Evolutionary conservation across 495 filamentous ascomycete species (phyloP), one percentile per base, ranked within the genome.

Genomic region (Penicillium alfredii): DNA sequence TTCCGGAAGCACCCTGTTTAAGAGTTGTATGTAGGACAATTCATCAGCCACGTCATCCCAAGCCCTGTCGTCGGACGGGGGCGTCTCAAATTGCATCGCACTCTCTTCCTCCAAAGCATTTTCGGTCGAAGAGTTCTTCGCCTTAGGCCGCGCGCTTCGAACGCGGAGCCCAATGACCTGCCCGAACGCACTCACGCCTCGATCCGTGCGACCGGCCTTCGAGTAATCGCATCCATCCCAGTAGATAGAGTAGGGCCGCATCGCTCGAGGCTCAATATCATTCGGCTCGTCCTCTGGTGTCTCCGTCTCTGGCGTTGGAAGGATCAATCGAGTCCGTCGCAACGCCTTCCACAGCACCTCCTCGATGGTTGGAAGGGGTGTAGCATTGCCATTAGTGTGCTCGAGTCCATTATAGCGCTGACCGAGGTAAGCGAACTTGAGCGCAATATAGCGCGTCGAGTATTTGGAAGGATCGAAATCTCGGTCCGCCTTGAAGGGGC

Each of bases 351-450:
- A 97, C 29, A 98, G 53, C 53, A 82, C 79, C 55, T 94, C 89
- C 63, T 98, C 92, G 41, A 98, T 80, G 0, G 87, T 88, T 27
- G 89, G 82, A 22, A 82, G 48, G 0, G 78, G 79, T 9, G 81
- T 84, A 0, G 47, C 57, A 40, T 80, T 81, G 33, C 74, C 74
- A 25, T 69, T 64, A 44, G 86, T 78, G 62, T 86, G 80, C 64
- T 97, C 92, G 43, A 88, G 88, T 3, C 92, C 93, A 62, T 89
- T 88, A 56, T 95, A 98, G 35, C 73, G 69, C 47, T 85, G 83
- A 21, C 92, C 92, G 11, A 97, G 69, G 64, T 98, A 98, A 28
- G 92, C 88, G 25, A 97, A 78, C 53, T 96, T 97, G 16, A 98
- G 69, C 12, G 93, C 92, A 26, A 98, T 82, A 35, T 79, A 72